Base-by-base conservation (phyloP, 768 basidiomycete genomes). In the Russula sp. region DNA sequence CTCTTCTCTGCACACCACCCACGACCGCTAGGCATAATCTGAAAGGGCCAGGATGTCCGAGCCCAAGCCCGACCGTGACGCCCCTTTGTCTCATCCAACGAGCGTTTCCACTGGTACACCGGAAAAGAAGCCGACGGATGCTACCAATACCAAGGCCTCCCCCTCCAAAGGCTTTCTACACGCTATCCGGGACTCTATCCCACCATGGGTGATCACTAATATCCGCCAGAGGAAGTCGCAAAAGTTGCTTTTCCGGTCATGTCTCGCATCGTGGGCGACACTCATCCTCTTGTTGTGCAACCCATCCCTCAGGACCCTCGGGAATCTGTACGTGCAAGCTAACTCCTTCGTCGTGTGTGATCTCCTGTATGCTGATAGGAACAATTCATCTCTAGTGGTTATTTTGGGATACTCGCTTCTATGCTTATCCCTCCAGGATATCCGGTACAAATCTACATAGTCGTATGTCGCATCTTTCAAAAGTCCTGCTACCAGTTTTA, bases 241-340 rank as follows among this genome's bases (percentile, higher is more conserved):
- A 72, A 77, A 78, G 66, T 57, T 74, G 46, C 67, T 77, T 52
- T 66, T 77, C 32, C 71, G 78, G n/a, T 79, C 76, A 63, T 81
- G 78, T 78, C 57, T 78, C 10, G 77, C 76, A 14, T 70, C 73
- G 13, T 79, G 76, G 75, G 73, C 70, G 1, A 68, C 72, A 22
- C 76, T 79, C 67, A 61, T 81, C 42, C 66, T 81, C 49, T 52
- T 81, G 7, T 72, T 81, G 22, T 77, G 79, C 2, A 60, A 76
- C 57, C 70, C 67, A 20, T 79, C 79, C 11, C 68, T 80, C 28
- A 70, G 59, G 14, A 72, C 70, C 0, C 61, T 79, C 11, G 80
- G 80, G 20, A 76, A 76, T 60, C 74, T 78, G 79, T 81, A 62
- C 50, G 79, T 75, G 4, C 38, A 61, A 14, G n/a, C 38, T 24